These are phyloP conservation scores for Pulveroboletus ravenelii DNA, from an alignment of 768 basidiomycete genomes.

Conservation along the genomic window DNA sequence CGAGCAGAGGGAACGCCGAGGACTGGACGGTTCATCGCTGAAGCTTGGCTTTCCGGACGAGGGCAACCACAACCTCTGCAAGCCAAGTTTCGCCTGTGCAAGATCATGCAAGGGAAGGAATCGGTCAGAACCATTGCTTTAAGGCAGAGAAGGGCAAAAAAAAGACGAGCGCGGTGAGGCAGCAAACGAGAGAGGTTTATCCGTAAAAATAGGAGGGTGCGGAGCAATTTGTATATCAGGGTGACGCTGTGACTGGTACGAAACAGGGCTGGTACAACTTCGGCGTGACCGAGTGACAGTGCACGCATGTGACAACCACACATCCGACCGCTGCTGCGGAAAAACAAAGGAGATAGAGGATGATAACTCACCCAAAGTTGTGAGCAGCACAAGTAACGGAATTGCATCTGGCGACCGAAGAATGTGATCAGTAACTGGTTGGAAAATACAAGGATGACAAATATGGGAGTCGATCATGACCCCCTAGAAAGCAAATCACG, in stretches of 20 bases:
- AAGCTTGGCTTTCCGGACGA: constrained; percentile 36
- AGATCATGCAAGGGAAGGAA: constrained; percentile 45
- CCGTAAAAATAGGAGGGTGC: constrained; percentile 26
- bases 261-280: constrained; percentile 7
- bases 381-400: constrained; percentile 70
- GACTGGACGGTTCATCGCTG: constrained; percentile 30
- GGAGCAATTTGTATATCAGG: constrained; percentile 23
- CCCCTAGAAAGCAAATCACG: constrained; percentile 20
- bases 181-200: constrained; percentile 6
- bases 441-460: constrained; percentile 4
- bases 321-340: constrained; percentile 1
- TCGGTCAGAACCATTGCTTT: constrained; percentile 40
- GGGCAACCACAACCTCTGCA: constrained; percentile 78
- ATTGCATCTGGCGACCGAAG: constrained; percentile 47
- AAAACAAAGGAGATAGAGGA: constrained; percentile 9
- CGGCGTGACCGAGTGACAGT: background rate
- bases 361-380: constrained; percentile 72
- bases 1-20: constrained; percentile 20
- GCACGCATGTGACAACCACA: constrained; percentile 2
- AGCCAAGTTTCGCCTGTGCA: constrained; percentile 64
- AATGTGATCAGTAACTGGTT: constrained; percentile 3
- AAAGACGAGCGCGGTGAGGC: background rate
- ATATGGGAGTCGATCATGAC: constrained; percentile 14
- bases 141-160: constrained; percentile 10
- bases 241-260: constrained; percentile 16